These are phyloP conservation scores for Schizosaccharomyces japonicus DNA, from an alignment of 805 yeast genomes.

Conservation along the genomic window DNA sequence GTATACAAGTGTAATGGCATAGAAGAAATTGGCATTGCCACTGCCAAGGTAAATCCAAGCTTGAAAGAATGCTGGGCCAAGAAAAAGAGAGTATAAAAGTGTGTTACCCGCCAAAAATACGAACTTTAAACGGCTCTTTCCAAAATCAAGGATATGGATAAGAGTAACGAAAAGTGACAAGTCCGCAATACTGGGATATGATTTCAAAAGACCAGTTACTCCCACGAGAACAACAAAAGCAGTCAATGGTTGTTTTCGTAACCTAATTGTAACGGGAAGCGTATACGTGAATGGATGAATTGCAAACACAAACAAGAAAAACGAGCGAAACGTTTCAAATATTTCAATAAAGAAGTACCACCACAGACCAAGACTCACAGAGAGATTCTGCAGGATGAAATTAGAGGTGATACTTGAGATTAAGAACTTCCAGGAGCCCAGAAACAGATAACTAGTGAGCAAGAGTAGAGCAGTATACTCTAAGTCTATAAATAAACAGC, in stretches of 20 bases:
- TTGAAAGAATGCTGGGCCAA: conserved; percentile 76
- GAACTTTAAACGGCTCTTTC: conserved; percentile 19
- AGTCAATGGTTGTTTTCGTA: conserved; percentile 34
- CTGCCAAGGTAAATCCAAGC: conserved; percentile 86
- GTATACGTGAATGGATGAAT: conserved; percentile 41
- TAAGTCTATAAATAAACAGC: no score
- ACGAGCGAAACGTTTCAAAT: conserved; percentile 68
- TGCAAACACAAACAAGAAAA: conserved; percentile 67
- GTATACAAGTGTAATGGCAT: conserved; percentile 71
- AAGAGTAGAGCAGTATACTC: no score
- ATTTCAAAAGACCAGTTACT: conserved; percentile 39
- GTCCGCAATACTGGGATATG: conserved; percentile 74
- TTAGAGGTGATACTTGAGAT: no score
- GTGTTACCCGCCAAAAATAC: conserved; percentile 28
- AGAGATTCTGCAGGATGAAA: conserved; percentile 12
- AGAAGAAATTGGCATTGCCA: conserved; percentile 89
- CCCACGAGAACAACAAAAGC: conserved; percentile 28
- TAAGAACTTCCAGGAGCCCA: no score
- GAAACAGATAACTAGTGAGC: no score
- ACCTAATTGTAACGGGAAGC: conserved; percentile 51
- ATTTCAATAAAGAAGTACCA: conserved; percentile 95
- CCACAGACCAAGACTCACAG: conserved; percentile 87
- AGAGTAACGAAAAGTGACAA: conserved; percentile 28
- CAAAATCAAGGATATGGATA: conserved; percentile 27
- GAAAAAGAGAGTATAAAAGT: conserved; percentile 31